phyloP scores from a whole-genome alignment of 2,329 filamentous ascomycete genomes.

The Curvularia hawaiiensis region DNA sequence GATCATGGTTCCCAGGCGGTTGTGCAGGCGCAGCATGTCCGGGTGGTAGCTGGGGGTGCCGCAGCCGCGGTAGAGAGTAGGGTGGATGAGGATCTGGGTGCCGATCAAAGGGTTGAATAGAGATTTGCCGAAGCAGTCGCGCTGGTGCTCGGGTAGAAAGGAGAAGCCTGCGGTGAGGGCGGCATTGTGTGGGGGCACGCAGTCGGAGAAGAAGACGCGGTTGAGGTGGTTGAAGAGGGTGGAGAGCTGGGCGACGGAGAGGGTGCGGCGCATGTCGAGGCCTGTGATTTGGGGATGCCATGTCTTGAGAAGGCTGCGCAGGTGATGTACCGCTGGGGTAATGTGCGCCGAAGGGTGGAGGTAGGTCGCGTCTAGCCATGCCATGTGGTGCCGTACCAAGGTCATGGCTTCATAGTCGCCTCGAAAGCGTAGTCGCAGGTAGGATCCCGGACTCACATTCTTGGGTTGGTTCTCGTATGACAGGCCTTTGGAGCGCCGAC shows the following conservation, averaged over 20 bases:
- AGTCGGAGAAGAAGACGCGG: slow-evolving; percentile 17
- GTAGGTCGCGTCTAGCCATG: slow-evolving; percentile 22
- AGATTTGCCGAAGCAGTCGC: slow-evolving; percentile 18
- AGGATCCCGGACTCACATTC: neutral
- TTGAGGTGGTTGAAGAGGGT: slow-evolving; percentile 18
- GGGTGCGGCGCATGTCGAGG: slow-evolving; percentile 12
- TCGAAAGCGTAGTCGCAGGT: slow-evolving; percentile 14
- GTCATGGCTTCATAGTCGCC: slow-evolving; percentile 26
- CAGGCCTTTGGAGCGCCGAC: slow-evolving; percentile 1
- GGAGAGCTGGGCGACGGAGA: slow-evolving; percentile 14
- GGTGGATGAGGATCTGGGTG: slow-evolving; percentile 21
- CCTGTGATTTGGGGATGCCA: slow-evolving; percentile 18
- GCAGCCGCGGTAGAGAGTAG: slow-evolving; percentile 16
- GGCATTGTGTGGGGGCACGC: slow-evolving; percentile 13
- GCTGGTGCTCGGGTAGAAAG: slow-evolving; percentile 9
- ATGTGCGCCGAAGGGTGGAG: slow-evolving; percentile 5
- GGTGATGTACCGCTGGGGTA: slow-evolving; percentile 7
- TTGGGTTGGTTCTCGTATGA: neutral
- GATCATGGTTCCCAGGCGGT: slow-evolving; percentile 20
- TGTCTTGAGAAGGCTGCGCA: slow-evolving; percentile 10
- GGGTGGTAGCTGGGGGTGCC: slow-evolving; percentile 4
- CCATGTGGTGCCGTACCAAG: slow-evolving; percentile 20
- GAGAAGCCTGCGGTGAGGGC: slow-evolving; percentile 15
- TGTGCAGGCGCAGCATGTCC: slow-evolving; percentile 5
- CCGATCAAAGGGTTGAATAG: slow-evolving; percentile 20